Evolutionary conservation across 2,329 filamentous ascomycete species (phyloP).

Genomic region (Rhinocladiella mackenziei): DNA sequence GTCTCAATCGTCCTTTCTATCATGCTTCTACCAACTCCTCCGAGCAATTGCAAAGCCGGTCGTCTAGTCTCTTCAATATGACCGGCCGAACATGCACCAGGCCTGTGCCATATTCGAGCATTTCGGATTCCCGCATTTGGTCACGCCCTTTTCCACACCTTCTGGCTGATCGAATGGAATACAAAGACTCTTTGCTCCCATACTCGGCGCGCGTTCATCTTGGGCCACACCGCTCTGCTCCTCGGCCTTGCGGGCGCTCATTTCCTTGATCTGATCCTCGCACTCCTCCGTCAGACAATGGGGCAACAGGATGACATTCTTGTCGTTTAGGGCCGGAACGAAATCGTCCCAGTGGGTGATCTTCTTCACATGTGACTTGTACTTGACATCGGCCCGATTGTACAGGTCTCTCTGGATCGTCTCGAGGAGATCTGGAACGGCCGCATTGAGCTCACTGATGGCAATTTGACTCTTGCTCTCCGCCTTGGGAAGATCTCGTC

Average conservation of each 20-base stretch:
- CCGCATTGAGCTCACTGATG: slow-evolving; percentile 67
- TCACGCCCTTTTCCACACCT: slow-evolving; percentile 72
- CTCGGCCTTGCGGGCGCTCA: slow-evolving; percentile 69
- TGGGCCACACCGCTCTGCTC: slow-evolving; percentile 62
- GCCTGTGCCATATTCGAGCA: slow-evolving; percentile 72
- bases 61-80: slow-evolving; percentile 22
- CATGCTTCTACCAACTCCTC: no score
- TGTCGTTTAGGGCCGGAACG: slow-evolving; percentile 79
- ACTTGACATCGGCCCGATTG: slow-evolving; percentile 70
- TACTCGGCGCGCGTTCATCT: slow-evolving; percentile 68
- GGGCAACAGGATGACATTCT: slow-evolving; percentile 89
- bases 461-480: slow-evolving; percentile 64
- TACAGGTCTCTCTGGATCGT: slow-evolving; percentile 83
- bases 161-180: slow-evolving; percentile 84
- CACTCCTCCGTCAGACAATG: slow-evolving; percentile 81
- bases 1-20: no score
- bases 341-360: slow-evolving; percentile 89
- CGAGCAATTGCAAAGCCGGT: no score
- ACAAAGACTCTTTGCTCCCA: slow-evolving; percentile 73
- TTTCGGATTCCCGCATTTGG: slow-evolving; percentile 87
- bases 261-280: slow-evolving; percentile 91
- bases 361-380: slow-evolving; percentile 73
- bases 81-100: slow-evolving; percentile 87
- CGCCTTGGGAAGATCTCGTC: slow-evolving; percentile 68
- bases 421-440: slow-evolving; percentile 77